phyloP scores from a whole-genome alignment of 768 basidiomycete species.

The Tylopilus sp. region DNA sequence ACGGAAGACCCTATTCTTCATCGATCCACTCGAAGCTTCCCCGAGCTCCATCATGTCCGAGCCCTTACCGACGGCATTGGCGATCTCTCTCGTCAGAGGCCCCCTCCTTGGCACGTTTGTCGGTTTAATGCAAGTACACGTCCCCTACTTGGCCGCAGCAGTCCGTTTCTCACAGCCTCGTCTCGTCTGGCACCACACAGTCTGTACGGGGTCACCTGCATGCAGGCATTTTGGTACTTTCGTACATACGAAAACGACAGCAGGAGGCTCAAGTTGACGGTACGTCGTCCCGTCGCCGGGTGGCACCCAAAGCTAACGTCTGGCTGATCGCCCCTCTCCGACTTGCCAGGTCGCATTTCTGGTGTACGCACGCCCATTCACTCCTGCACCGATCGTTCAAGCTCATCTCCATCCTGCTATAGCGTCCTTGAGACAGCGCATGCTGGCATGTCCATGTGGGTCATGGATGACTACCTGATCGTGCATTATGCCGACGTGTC shows the following conservation, averaged over 20 bases:
- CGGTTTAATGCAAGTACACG: slow-evolving; percentile 16
- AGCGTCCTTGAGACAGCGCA: slow-evolving; percentile 23
- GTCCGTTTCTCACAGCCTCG: background rate
- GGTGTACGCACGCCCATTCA: slow-evolving; percentile 8
- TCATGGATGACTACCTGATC: slow-evolving; percentile 26
- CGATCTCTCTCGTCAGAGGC: slow-evolving; percentile 19
- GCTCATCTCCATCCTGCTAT: background rate
- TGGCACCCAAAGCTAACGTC: too few species aligned
- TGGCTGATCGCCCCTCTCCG: background rate
- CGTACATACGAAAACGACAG: slow-evolving; percentile 19
- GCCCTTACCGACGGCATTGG: slow-evolving; percentile 1
- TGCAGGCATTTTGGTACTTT: slow-evolving; percentile 29
- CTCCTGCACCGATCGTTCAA: background rate
- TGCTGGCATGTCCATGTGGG: slow-evolving; percentile 20
- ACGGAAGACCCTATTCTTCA: background rate
- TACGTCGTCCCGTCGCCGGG: slow-evolving; percentile 8
- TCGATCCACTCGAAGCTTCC: background rate
- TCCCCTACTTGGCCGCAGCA: background rate
- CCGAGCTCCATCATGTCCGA: slow-evolving; percentile 12
- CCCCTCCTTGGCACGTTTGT: slow-evolving; percentile 28
- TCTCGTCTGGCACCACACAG: slow-evolving; percentile 3
- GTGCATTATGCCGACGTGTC: slow-evolving; percentile 11
- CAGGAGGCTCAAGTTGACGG: slow-evolving; percentile 19
- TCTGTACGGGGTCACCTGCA: slow-evolving; percentile 28
- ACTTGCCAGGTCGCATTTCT: slow-evolving; percentile 18